Percentiles rank a stretch among this genome's conserved stretches.
Conservation (phyloP, 2,329 filamentous ascomycete genomes). For the Fusarium sp. region DNA sequence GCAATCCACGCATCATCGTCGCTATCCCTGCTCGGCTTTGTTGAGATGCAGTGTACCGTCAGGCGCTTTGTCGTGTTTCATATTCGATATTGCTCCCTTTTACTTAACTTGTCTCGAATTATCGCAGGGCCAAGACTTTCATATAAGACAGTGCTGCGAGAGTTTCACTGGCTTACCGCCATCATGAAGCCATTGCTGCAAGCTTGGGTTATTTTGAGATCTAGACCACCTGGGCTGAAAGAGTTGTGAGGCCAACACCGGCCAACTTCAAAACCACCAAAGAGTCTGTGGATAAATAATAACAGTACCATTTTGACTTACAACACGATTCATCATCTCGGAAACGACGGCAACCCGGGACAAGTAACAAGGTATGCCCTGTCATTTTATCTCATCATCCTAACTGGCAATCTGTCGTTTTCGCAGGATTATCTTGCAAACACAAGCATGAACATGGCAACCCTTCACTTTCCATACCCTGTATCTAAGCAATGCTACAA, state of each 20-base stretch:
- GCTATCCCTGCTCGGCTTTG: slow-evolving; percentile 16
- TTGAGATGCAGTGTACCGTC: slow-evolving; percentile 24
- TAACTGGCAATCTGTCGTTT: not conserved
- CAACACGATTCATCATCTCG: not conserved
- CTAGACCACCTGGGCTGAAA: not conserved
- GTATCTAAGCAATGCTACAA: slow-evolving; percentile 1
- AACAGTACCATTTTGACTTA: not conserved
- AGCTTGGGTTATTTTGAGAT: slow-evolving; percentile 7
- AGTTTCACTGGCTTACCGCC: slow-evolving; percentile 36
- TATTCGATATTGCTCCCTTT: slow-evolving; percentile 11
- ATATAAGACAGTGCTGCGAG: slow-evolving; percentile 19
- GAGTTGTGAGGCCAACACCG: not conserved
- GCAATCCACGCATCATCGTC: slow-evolving; percentile 5
- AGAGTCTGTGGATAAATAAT: not conserved
- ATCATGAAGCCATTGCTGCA: slow-evolving; percentile 7
- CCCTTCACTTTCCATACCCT: slow-evolving; percentile 1
- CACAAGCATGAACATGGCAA: slow-evolving; percentile 11
- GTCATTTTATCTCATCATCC: too few relatives aligned
- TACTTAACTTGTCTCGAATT: slow-evolving; percentile 1
- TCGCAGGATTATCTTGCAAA: not conserved
- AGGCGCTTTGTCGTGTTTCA: slow-evolving; percentile 36
- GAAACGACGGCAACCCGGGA: not conserved
- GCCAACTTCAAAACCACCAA: not conserved
- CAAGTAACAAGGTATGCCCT: not conserved
- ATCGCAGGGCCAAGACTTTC: slow-evolving; percentile 15